Base-by-base conservation (phyloP, 2,329 filamentous ascomycete species). In the Hypoxylon sp. region DNA sequence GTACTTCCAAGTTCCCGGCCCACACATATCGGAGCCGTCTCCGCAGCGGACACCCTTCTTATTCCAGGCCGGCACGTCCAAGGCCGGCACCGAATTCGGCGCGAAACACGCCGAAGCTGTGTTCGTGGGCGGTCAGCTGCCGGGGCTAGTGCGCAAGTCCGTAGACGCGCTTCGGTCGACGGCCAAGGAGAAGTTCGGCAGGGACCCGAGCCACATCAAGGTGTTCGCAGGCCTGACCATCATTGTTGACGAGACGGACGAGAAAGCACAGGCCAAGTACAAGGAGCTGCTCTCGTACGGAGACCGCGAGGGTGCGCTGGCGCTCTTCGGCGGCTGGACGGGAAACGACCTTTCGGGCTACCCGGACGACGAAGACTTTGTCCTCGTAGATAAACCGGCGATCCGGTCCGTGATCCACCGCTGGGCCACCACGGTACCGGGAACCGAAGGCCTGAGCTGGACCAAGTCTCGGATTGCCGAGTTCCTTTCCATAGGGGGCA, bases 71-170 rank as follows among this genome's bases (percentile, higher is more conserved):
- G 84, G 84, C 0, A 85, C 82, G 0, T 86, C 83, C 0, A 66
- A 81, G 0, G 84, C 84, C 0, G 84, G 84, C 0, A 81, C 78
- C 0, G 72, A 74, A 0, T 87, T 87, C 61, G 83, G 81, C 0
- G 78, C 82, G 1, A 81, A 75, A 0, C 84, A 87, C 56, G 84
- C 83, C 1, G 84, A 87, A 69, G 83, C 80, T 1, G 83, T 86
- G 35, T 86, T 86, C 56, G 79, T 87, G 3, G 82, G 81, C 0
- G 77, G 77, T 0, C 83, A 84, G 66, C 80, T 78, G 0, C 80
- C 83, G 0, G 64, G 71, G 2, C 72, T 83, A 0, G 72, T 85
- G 2, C 70, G 74, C 0, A 79, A 80, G 1, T 82, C 83, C 45
- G 75, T 86, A 23, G 74, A 78, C 31, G 78, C 77, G 5, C 85